phyloP scores from a whole-genome alignment of 208 protist genomes.

The Novymonas esmeraldas region DNA sequence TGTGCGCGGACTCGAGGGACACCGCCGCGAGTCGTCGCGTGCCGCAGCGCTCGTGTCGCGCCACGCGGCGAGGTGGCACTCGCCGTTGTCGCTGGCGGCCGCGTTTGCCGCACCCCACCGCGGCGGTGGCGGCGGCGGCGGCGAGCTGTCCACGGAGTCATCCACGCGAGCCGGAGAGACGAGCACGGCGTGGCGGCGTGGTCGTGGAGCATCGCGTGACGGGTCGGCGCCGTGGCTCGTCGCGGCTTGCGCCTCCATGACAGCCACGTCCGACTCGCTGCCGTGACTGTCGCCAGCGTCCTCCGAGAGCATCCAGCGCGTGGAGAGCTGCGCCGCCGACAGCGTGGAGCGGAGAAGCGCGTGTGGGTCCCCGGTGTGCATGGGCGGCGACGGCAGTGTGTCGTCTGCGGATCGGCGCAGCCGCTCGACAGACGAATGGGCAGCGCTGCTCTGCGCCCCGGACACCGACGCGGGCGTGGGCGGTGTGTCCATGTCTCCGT shows the following conservation, averaged over 20 bases:
- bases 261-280: neutral
- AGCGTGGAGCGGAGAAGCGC: neutral
- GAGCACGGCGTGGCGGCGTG: constrained; percentile 2
- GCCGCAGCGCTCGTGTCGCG: no score
- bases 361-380: no score
- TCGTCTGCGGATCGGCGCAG: constrained; percentile 5
- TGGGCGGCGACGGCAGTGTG: constrained; percentile 17
- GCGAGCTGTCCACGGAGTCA: neutral
- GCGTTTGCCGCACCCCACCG: no score
- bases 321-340: neutral
- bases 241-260: neutral
- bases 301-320: constrained; percentile 16
- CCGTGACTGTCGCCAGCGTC: neutral
- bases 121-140: neutral
- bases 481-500: neutral
- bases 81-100: no score
- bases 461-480: neutral
- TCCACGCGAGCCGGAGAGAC: constrained; percentile 1
- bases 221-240: neutral
- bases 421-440: neutral
- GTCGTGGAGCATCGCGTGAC: neutral
- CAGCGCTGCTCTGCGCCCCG: neutral
- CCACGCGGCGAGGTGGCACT: no score
- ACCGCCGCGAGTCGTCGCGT: no score
- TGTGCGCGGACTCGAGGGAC: no score